phyloP scores from a whole-genome alignment of 257 asterid species.

The Solanum sejunctum region DNA sequence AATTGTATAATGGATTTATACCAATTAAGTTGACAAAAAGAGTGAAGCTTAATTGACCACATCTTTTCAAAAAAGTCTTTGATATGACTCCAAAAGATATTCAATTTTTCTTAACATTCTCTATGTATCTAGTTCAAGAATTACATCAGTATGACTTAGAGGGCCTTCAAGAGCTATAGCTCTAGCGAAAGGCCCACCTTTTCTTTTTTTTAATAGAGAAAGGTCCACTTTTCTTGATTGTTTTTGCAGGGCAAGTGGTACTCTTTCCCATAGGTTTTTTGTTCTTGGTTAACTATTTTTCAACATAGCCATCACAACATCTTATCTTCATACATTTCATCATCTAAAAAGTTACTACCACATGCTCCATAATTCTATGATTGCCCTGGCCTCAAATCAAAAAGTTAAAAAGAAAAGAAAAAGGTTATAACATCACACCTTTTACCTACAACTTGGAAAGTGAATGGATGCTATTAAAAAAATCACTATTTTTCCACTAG shows the following conservation, averaged over 20 bases:
- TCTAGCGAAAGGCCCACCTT: neutral
- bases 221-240: slow-evolving; percentile 19
- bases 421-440: slow-evolving; percentile 11
- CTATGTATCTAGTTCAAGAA: neutral
- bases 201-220: neutral
- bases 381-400: slow-evolving; percentile 8
- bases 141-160: neutral
- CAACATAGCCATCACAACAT: slow-evolving; percentile 6
- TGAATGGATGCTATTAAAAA: neutral
- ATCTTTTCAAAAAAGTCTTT: slow-evolving; percentile 17
- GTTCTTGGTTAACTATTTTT: slow-evolving; percentile 2
- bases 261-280: slow-evolving; percentile 12
- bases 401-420: slow-evolving; percentile 5
- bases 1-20: neutral
- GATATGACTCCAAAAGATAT: slow-evolving; percentile 12
- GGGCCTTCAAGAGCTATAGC: neutral
- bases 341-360: slow-evolving; percentile 21
- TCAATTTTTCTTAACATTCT: neutral
- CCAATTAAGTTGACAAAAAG: slow-evolving; percentile 10
- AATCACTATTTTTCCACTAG: neutral
- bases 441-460: slow-evolving; percentile 15
- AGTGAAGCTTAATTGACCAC: slow-evolving; percentile 29
- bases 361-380: slow-evolving; percentile 34
- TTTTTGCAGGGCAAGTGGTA: slow-evolving; percentile 37
- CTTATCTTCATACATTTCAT: slow-evolving; percentile 40